Evolutionary conservation across 345 rosid genomes (phyloP).

Genomic region (Euclidium syriacum): DNA sequence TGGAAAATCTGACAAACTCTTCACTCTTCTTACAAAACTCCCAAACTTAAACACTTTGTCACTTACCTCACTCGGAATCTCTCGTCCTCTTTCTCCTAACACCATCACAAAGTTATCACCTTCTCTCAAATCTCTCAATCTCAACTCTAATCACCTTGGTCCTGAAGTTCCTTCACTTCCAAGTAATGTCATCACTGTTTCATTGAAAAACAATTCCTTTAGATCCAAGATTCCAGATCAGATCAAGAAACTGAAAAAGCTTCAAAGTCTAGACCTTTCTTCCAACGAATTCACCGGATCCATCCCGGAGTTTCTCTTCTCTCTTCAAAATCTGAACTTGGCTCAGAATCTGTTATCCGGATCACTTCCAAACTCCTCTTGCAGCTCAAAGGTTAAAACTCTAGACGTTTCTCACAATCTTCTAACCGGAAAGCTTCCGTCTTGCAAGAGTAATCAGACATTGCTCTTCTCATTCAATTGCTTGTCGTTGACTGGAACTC

Average conservation of each 20-base stretch:
- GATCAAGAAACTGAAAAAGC: conserved; percentile 38
- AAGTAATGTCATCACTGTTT: conserved; percentile 36
- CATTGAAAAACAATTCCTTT: conserved; percentile 56
- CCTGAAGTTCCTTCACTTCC: conserved; percentile 59
- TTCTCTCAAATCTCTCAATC: conserved; percentile 47
- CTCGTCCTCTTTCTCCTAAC: conserved; percentile 70
- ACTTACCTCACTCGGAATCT: conserved; percentile 65
- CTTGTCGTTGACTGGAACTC: conserved; percentile 41
- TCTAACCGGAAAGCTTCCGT: conserved; percentile 62
- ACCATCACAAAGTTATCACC: conserved; percentile 42
- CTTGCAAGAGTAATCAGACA: conserved; percentile 50
- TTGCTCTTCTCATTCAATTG: conserved; percentile 76
- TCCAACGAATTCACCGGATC: conserved; percentile 50
- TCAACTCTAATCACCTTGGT: conserved; percentile 79
- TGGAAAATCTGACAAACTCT: conserved; percentile 45
- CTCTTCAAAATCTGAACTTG: conserved; percentile 49
- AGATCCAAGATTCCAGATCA: conserved; percentile 52
- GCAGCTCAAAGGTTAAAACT: conserved; percentile 44
- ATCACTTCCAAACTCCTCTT: conserved; percentile 46
- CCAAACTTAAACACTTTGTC: conserved; percentile 54
- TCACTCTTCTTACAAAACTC: conserved; percentile 63
- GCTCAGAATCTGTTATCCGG: conserved; percentile 54
- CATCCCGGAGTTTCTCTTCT: conserved; percentile 54
- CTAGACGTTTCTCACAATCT: conserved; percentile 69
- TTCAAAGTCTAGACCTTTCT: conserved; percentile 59